phyloP scores from a whole-genome alignment of 345 rosid genomes.

The Theobroma cacao region DNA sequence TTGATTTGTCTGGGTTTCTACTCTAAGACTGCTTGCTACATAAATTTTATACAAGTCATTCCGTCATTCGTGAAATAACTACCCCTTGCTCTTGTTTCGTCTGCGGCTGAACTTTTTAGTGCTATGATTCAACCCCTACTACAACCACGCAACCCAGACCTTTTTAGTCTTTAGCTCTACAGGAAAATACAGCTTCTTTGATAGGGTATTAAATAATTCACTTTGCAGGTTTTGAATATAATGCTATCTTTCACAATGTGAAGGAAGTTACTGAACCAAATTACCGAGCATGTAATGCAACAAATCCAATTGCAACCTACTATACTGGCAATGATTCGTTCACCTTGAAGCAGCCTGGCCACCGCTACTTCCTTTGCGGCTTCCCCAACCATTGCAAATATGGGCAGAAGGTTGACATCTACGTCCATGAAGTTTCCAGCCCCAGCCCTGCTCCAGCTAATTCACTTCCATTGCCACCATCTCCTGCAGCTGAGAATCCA shows the following conservation, averaged over 20 bases:
- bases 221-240: neutral
- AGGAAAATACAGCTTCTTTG: neutral
- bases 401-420: slow-evolving; percentile 40
- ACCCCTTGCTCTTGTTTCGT: too few species aligned
- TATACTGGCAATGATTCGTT: slow-evolving; percentile 34
- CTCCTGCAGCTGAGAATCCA: neutral
- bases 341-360: slow-evolving; percentile 25
- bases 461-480: neutral
- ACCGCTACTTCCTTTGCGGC: slow-evolving; percentile 36
- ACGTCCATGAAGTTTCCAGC: neutral
- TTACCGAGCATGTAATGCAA: neutral
- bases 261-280: neutral
- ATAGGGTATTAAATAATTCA: neutral
- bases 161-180: too few species aligned
- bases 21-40: too few species aligned
- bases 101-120: too few species aligned
- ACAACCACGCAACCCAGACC: too few species aligned
- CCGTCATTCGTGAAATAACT: too few species aligned
- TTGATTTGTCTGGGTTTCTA: too few species aligned
- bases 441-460: neutral
- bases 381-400: slow-evolving; percentile 33
- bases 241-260: neutral
- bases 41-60: too few species aligned
- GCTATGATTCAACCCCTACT: too few species aligned
- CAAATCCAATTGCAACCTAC: slow-evolving; percentile 18